These are phyloP conservation scores for Dactylonectria estremocensis DNA, from an alignment of 2,329 filamentous ascomycete genomes.

Conservation along the genomic window DNA sequence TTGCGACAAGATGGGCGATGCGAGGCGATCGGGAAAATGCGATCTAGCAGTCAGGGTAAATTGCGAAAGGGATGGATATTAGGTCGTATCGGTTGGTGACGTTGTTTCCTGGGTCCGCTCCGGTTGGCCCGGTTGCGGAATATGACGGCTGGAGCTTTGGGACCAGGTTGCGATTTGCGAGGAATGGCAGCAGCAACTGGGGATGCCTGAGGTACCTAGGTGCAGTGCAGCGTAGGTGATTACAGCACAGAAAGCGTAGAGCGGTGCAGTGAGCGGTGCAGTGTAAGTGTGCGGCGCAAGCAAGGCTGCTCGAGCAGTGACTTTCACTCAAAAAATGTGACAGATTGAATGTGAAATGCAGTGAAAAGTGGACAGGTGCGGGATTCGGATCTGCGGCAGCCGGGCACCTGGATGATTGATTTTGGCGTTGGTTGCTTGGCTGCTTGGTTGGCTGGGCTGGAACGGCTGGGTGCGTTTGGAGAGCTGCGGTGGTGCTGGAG, in stretches of 20 bases:
- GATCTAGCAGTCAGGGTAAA: slow-evolving; percentile 34
- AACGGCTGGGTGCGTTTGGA: slow-evolving; percentile 28
- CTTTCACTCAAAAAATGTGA: background rate
- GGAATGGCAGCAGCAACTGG: background rate
- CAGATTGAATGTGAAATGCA: slow-evolving; percentile 5
- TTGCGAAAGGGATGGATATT: slow-evolving; percentile 12
- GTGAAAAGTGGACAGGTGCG: slow-evolving; percentile 36
- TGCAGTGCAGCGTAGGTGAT: background rate
- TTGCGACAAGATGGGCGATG: slow-evolving; percentile 31
- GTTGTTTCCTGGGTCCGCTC: slow-evolving; percentile 36
- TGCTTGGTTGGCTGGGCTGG: slow-evolving; percentile 11
- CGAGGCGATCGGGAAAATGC: slow-evolving; percentile 38
- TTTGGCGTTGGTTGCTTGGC: background rate
- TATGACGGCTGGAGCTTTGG: slow-evolving; percentile 31
- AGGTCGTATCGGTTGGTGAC: slow-evolving; percentile 28
- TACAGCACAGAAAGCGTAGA: background rate
- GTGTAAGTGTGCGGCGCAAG: slow-evolving; percentile 3
- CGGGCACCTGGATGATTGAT: background rate
- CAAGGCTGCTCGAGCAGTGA: slow-evolving; percentile 9
- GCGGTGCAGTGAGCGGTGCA: background rate
- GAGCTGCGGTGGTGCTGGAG: slow-evolving; percentile 40
- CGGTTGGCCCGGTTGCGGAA: slow-evolving; percentile 46
- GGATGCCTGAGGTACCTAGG: slow-evolving; percentile 29
- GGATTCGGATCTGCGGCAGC: background rate
- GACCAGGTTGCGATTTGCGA: slow-evolving; percentile 31